A percentile compares a stretch with the other conserved stretches of the same genome.
phyloP scores from a whole-genome alignment of 139 green algal species.

The Chlamydomonas schloesseri region DNA sequence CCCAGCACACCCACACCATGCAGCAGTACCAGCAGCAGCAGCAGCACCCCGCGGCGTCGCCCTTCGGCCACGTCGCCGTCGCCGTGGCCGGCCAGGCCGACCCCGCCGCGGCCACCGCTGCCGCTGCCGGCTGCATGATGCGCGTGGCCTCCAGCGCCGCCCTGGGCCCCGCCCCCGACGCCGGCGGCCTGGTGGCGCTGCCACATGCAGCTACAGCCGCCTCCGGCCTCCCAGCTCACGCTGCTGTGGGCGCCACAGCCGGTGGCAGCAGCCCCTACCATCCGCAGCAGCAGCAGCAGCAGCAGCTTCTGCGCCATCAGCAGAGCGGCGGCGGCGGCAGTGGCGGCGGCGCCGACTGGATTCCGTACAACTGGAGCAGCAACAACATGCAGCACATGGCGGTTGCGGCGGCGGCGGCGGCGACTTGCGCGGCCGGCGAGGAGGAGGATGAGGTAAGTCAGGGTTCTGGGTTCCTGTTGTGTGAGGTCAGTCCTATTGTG shows the following conservation, averaged over 20 bases:
- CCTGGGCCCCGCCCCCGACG: too few relatives aligned
- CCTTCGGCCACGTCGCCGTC: neutral
- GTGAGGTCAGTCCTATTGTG: too few relatives aligned
- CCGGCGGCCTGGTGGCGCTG: too few relatives aligned
- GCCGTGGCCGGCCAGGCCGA: neutral
- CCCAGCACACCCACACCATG: too few relatives aligned
- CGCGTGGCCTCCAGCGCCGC: neutral
- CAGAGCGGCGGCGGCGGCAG: neutral
- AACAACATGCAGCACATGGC: constrained; percentile 35
- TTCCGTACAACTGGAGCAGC: constrained; percentile 15
- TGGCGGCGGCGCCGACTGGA: too few relatives aligned
- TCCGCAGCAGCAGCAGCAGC: too few relatives aligned
- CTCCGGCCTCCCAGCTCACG: neutral
- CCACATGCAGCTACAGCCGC: neutral
- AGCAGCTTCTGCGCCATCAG: neutral
- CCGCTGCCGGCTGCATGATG: neutral
- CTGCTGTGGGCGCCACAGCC: neutral
- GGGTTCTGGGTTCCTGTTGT: too few relatives aligned
- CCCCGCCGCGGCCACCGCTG: neutral
- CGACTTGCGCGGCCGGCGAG: too few relatives aligned
- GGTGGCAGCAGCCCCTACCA: too few relatives aligned
- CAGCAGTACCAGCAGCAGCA: neutral
- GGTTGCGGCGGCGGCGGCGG: neutral
- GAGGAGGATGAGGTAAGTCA: neutral
- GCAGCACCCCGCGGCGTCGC: neutral